Evolutionary conservation across 2,329 filamentous ascomycete genomes (phyloP).

Genomic region (Alternaria gaisen): DNA sequence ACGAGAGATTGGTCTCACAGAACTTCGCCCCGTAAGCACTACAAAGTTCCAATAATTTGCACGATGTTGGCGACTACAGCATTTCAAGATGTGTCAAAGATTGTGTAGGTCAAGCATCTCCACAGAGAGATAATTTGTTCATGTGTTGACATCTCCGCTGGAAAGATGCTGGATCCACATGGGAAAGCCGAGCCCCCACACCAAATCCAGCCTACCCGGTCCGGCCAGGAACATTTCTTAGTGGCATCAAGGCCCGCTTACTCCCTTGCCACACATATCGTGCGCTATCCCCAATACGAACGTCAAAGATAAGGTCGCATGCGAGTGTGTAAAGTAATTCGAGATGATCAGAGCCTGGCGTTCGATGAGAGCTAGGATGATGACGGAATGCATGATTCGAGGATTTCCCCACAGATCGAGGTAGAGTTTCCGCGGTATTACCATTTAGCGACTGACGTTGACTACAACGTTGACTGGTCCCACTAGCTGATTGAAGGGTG

Average conservation of each 20-base stretch:
- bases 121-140: background rate
- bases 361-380: slow-evolving; percentile 15
- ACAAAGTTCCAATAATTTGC: background rate
- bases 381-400: slow-evolving; percentile 29
- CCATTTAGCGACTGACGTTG: slow-evolving; percentile 16
- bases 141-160: slow-evolving; percentile 32
- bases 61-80: background rate
- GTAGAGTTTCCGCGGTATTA: slow-evolving; percentile 28
- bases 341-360: slow-evolving; percentile 8
- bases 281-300: slow-evolving; percentile 35
- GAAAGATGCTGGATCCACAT: background rate
- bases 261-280: slow-evolving; percentile 18
- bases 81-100: background rate
- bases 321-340: slow-evolving; percentile 23
- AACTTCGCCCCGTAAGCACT: slow-evolving; percentile 1
- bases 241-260: slow-evolving; percentile 12
- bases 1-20: background rate
- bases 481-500: slow-evolving; percentile 20
- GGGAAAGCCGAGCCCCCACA: slow-evolving; percentile 26
- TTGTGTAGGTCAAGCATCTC: background rate
- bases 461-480: slow-evolving; percentile 13
- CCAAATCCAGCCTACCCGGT: slow-evolving; percentile 7
- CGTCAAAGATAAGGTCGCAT: slow-evolving; percentile 49
- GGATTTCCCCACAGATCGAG: slow-evolving; percentile 34
- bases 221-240: slow-evolving; percentile 24